Percentiles rank a stretch among this genome's conserved stretches.
These are phyloP conservation scores for Neostapfia colusana DNA, from an alignment of 176 grass and related monocot genomes.

Conservation along the genomic window DNA sequence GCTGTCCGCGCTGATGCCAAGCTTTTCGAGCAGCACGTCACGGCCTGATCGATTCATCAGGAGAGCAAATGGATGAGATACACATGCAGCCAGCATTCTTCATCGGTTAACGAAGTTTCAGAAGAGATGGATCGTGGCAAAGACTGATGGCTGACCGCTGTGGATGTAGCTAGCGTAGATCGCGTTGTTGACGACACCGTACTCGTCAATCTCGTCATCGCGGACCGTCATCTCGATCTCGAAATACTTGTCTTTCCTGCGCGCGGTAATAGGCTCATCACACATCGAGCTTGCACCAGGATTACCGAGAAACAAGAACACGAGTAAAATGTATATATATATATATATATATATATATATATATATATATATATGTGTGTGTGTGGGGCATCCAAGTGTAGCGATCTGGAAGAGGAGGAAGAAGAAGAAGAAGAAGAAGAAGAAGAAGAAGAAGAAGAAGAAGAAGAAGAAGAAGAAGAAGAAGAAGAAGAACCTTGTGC, in stretches of 20 bases:
- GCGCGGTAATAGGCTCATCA: neutral
- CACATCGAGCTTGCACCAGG: neutral
- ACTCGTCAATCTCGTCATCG: conserved; percentile 84
- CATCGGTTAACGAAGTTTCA: no score
- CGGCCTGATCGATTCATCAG: conserved; percentile 57
- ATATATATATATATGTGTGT: no score
- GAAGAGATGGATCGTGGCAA: no score
- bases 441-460: no score
- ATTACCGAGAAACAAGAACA: neutral
- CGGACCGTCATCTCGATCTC: conserved; percentile 68
- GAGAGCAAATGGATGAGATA: neutral
- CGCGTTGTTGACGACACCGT: conserved; percentile 89
- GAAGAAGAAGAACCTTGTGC: neutral
- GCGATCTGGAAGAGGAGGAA: no score
- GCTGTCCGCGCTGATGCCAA: conserved; percentile 64
- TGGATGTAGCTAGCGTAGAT: conserved; percentile 40
- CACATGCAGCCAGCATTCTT: no score
- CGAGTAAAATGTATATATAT: no score
- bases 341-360: no score
- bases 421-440: no score
- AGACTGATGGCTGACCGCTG: neutral
- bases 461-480: neutral
- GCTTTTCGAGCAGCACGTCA: conserved; percentile 61
- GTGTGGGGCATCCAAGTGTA: no score
- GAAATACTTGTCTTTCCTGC: conserved; percentile 42